These are phyloP conservation scores for Monosporozyma aerobia DNA, from an alignment of 805 yeast species.

Conservation along the genomic window DNA sequence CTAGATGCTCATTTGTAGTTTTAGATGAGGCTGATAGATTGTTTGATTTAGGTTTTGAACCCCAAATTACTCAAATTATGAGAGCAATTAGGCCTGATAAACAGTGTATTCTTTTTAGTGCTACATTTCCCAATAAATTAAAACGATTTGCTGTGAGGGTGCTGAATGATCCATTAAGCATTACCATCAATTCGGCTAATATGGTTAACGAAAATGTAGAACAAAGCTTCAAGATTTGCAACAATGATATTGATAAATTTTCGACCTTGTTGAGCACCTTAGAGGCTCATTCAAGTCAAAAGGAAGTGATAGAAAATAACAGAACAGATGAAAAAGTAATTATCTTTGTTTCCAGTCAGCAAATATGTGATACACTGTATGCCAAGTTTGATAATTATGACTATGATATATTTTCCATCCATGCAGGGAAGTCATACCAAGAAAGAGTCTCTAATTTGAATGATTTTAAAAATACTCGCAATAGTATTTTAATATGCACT, in stretches of 20 bases:
- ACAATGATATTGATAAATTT: constrained; percentile 47
- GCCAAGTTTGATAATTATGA: constrained; percentile 39
- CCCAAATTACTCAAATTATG: constrained; percentile 79
- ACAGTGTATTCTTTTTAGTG: constrained; percentile 86
- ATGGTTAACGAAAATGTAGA: constrained; percentile 72
- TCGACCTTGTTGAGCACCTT: constrained; percentile 44
- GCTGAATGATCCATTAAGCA: constrained; percentile 57
- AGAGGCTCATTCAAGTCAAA: constrained; percentile 29
- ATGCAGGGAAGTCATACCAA: constrained; percentile 85
- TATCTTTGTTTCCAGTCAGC: constrained; percentile 82
- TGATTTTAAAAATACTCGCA: constrained; percentile 56
- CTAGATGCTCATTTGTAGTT: constrained; percentile 69
- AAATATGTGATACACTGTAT: constrained; percentile 66
- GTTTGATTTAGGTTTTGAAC: constrained; percentile 96
- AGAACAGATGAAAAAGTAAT: constrained; percentile 44
- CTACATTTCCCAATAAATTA: constrained; percentile 81
- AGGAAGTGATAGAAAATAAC: neutral
- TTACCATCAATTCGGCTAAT: constrained; percentile 70
- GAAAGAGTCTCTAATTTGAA: constrained; percentile 70
- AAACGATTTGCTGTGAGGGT: constrained; percentile 64
- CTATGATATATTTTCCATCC: constrained; percentile 58
- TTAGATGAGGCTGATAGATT: constrained; percentile 94
- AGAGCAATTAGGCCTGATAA: constrained; percentile 72
- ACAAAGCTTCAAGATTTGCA: constrained; percentile 59
- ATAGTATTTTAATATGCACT: constrained; percentile 70